Base-by-base conservation (phyloP, 805 yeast species). In the Teunomyces cretensis region DNA sequence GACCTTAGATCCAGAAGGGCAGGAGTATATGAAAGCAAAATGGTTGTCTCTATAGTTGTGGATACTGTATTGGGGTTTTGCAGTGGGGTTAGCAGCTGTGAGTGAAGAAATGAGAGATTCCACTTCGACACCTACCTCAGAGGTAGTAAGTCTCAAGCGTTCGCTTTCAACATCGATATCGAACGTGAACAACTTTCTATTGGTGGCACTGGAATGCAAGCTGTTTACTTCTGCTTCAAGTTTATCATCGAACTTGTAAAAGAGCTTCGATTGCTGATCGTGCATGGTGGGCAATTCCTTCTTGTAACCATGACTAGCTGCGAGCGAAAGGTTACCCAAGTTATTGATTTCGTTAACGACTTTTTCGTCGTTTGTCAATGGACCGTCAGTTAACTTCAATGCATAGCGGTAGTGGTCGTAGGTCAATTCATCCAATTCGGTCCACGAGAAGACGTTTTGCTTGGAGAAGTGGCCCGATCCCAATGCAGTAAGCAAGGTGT, bases 1-100 rank as follows among this genome's bases (percentile, higher is more conserved):
- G 33, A 94, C 94, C 65, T 83, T 84, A 35, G 96, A 84, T 1
- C 91, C 90, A 0, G 95, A 81, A 3, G 99, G 98, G 64, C 97
- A 91, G 6, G 92, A 76, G 61, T 88, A 88, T 27, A 91, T 79
- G 62, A 92, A 90, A 28, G 79, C 79, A 31, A 57, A 54, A 37
- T 71, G 63, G 1, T 60, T 65, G 6, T 52, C 53, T 1, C 67
- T 65, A 49, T 70, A 70, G 40, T 70, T 75, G 58, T 76, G 77
- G 19, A 87, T 51, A 26, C 80, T 79, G 61, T 81, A 90, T 30
- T 56, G 57, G 67, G 88, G 65, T 83, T 89, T 48, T 58, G 74
- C 11, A 2, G 50, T 26, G 1, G 65, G 49, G 68, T 72, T 6
- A 48, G 47, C 38, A 33, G 36, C 43, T 38, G 38, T 44, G 38